Evolutionary conservation across 2,329 filamentous ascomycete genomes (phyloP).

Genomic region (Pestalotiopsis sp.): DNA sequence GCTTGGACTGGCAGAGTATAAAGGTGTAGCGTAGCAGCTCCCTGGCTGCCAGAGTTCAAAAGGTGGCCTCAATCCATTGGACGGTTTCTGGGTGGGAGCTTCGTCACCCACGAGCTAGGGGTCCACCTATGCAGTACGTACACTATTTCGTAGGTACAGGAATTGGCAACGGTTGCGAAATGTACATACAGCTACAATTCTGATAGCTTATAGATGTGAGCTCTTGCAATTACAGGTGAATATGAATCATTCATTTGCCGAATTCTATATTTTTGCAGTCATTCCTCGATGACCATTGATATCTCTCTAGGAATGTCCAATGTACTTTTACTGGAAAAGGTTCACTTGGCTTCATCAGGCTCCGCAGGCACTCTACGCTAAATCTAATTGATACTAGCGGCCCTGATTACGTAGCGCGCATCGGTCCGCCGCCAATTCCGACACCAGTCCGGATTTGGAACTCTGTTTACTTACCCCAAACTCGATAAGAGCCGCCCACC

Average conservation of each 20-base stretch:
- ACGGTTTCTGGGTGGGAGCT: not conserved
- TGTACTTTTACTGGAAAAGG: no score
- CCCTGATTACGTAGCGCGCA: not conserved
- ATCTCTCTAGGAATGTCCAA: no score
- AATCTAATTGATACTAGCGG: not conserved
- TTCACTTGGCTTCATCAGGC: not conserved
- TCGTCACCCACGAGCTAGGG: not conserved
- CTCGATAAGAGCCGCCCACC: conserved; percentile 15
- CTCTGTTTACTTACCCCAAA: conserved; percentile 25
- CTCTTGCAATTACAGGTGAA: no score
- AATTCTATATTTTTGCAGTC: no score
- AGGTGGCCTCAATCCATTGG: conserved; percentile 12
- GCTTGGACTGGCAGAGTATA: not conserved
- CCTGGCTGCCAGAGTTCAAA: not conserved
- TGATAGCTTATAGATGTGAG: no score
- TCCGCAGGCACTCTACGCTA: not conserved
- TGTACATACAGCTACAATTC: no score
- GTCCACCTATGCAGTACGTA: no score
- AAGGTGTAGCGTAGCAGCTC: not conserved
- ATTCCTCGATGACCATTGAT: no score
- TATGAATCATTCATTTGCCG: no score
- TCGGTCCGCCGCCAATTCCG: conserved; percentile 11
- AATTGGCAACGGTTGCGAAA: no score
- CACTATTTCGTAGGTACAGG: no score
- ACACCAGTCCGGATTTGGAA: conserved; percentile 20